Base-by-base conservation (phyloP, 2,329 filamentous ascomycete genomes). In the Penicillium sp. region DNA sequence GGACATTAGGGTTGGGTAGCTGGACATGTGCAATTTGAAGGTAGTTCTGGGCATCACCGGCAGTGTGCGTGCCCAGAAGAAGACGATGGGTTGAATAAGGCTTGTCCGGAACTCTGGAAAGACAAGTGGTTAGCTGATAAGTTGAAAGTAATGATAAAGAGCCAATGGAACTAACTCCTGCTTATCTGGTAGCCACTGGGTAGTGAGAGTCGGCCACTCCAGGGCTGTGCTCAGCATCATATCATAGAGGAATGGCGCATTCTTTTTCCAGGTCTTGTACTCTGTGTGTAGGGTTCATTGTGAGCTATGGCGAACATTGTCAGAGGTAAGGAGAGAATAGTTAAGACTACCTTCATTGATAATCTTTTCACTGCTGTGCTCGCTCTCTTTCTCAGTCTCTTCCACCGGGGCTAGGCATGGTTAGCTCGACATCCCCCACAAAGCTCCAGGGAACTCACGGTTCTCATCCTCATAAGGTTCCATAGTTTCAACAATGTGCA, bases 261-360 rank as follows among this genome's bases (percentile, higher is more conserved):
- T 98, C 79, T 98, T 98, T 80, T 98, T 98, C 93, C 93, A 98
- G 59, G 92, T 96, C 72, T 98, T 98, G 81, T 98, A 98, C 71
- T 98, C 93, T 90, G 62, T 35, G 31, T 20, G 40, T 18, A 18
- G 42, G 43, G 37, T 15, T 24, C 38, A 8, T 23, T 20, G 37
- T 53, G 33, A 52, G 52, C 46, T n/a, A 38, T 49, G 7, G 50
- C 20, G 13, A n/a, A n/a, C 6, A 23, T 29, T 41, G 28, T 6
- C 18, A 13, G 25, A 29, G 13, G 10, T 12, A 37, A 6, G 37
- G 13, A n/a, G n/a, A 27, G 8, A 40, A 39, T 12, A 28, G 12
- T 24, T 10, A 23, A 6, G 15, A 20, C n/a, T 75, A 87, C 87
- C 88, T 77, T 98, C 93, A 62, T 97, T 97, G 73, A 97, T 90